A percentile compares a stretch with the other conserved stretches of the same genome.
These are phyloP conservation scores for Lobosporangium transversale DNA, from an alignment of 192 early-diverging fungal species.

Conservation along the genomic window DNA sequence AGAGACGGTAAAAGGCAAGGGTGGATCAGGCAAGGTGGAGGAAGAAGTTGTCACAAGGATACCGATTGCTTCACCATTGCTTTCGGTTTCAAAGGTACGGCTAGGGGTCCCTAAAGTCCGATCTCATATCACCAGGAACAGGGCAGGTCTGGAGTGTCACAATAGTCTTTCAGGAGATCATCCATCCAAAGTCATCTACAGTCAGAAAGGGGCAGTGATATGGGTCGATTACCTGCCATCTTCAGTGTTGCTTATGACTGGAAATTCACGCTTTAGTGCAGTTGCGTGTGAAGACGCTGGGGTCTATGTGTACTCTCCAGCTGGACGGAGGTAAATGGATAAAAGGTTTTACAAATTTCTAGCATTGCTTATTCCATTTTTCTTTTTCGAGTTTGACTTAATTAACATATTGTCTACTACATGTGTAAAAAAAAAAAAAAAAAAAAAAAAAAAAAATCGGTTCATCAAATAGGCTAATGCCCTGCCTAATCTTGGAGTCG, in stretches of 20 bases:
- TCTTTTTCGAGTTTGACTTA: constrained; percentile 5
- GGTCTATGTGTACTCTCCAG: constrained; percentile 70
- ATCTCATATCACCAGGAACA: constrained; percentile 47
- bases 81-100: constrained; percentile 57
- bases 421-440: too few relatives aligned
- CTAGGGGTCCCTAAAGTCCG: constrained; percentile 59
- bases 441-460: too few relatives aligned
- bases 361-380: not conserved
- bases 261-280: constrained; percentile 66
- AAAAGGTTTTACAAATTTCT: not conserved
- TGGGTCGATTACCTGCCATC: constrained; percentile 72
- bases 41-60: constrained; percentile 32
- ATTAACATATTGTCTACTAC: not conserved
- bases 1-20: constrained; percentile 23
- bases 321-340: constrained; percentile 69
- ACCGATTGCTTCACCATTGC: constrained; percentile 52
- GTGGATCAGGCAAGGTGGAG: constrained; percentile 10
- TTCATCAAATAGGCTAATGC: constrained; percentile 76
- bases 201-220: constrained; percentile 54
- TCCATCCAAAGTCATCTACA: constrained; percentile 60
- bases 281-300: constrained; percentile 73
- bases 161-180: constrained; percentile 39
- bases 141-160: constrained; percentile 41
- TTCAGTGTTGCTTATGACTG: constrained; percentile 68
- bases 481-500: constrained; percentile 71